Evolutionary conservation across 768 basidiomycete species (phyloP).

Genomic region (Albatrellus ellisii): DNA sequence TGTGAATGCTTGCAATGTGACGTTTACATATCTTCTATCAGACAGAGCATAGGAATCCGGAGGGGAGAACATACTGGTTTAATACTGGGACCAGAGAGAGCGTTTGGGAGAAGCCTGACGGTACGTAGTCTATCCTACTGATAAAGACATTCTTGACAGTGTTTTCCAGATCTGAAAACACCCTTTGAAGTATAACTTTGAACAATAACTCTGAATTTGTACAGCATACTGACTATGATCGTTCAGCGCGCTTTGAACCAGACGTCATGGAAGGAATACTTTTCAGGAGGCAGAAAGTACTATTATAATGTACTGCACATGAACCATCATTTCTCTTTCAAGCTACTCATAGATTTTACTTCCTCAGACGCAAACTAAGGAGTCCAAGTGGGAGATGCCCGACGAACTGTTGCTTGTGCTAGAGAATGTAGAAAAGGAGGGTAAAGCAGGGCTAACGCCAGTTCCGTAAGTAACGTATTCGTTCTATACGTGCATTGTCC

Average conservation of each 20-base stretch:
- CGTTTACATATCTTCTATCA: constrained; percentile 19
- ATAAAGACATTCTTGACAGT: not conserved
- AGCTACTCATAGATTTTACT: not conserved
- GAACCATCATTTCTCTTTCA: too few species aligned
- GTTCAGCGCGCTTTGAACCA: constrained; percentile 70
- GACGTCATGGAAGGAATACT: constrained; percentile 96
- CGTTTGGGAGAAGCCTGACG: constrained; percentile 98
- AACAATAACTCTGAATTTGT: not conserved
- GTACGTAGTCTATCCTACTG: constrained; percentile 25
- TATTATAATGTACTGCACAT: constrained; percentile 59
- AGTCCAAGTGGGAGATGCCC: constrained; percentile 98
- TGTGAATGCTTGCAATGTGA: not conserved
- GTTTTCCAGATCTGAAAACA: constrained; percentile 60
- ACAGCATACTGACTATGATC: not conserved
- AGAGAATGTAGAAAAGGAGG: constrained; percentile 76
- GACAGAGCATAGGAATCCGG: constrained; percentile 92
- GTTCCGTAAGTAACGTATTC: constrained; percentile 1
- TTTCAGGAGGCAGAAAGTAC: constrained; percentile 82
- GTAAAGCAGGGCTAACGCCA: constrained; percentile 22
- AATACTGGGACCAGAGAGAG: constrained; percentile 80
- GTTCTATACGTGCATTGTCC: not conserved
- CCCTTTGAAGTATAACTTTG: constrained; percentile 65
- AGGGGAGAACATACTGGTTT: constrained; percentile 98
- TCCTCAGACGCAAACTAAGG: constrained; percentile 65
- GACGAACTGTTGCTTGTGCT: constrained; percentile 78